These are phyloP conservation scores for Acanthamoeba culbertsoni DNA, from an alignment of 208 protist genomes.

Conservation along the genomic window DNA sequence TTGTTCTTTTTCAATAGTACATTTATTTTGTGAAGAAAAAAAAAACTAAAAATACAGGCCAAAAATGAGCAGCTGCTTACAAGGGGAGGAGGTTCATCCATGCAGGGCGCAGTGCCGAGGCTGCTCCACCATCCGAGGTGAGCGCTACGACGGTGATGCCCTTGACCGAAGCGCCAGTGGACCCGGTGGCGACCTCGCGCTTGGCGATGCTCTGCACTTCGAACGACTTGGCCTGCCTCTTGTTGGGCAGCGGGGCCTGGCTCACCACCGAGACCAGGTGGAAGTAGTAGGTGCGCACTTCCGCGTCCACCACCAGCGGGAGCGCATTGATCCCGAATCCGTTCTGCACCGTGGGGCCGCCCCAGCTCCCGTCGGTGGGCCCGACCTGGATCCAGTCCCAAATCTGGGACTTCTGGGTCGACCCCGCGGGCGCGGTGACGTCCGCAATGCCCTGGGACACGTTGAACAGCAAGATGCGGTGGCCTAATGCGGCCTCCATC, in stretches of 20 bases:
- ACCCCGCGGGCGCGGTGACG: neutral
- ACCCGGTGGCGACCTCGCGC: no score
- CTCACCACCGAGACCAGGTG: constrained; percentile 20
- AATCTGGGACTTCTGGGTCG: neutral
- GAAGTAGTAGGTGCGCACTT: neutral
- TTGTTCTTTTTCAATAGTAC: no score
- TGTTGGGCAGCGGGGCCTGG: neutral
- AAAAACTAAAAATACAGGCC: no score
- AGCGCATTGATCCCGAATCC: constrained; percentile 21
- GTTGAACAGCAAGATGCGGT: neutral
- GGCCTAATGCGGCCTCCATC: neutral
- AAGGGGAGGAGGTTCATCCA: no score
- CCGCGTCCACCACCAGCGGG: neutral
- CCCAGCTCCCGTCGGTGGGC: neutral
- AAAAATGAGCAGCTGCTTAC: no score
- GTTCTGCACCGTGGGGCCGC: neutral
- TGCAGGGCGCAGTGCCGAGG: no score
- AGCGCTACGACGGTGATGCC: no score
- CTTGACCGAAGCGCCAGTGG: no score
- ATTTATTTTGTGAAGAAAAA: no score
- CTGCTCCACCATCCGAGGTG: no score
- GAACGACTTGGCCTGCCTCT: no score
- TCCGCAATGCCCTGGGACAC: neutral
- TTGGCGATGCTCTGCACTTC: no score
- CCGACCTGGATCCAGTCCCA: neutral